A percentile compares a stretch with the other conserved stretches of the same genome.
phyloP scores from a whole-genome alignment of 306 rosid genomes.

The Pterocarpus santalinus region DNA sequence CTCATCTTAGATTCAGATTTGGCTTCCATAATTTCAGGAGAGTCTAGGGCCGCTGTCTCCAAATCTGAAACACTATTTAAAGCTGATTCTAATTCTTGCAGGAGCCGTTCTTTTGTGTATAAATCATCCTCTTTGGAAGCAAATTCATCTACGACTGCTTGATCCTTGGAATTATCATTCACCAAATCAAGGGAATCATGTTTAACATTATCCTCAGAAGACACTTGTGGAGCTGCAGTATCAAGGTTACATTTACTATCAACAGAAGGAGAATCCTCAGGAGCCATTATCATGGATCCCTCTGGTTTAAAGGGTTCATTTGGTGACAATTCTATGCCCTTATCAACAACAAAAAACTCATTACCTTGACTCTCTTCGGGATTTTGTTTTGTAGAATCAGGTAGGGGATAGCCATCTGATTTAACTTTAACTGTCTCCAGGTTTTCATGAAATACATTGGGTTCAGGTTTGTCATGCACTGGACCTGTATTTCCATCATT shows the following conservation, averaged over 20 bases:
- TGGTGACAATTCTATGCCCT: slow-evolving; percentile 64
- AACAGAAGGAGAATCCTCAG: slow-evolving; percentile 55
- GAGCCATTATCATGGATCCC: slow-evolving; percentile 48
- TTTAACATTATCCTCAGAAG: slow-evolving; percentile 52
- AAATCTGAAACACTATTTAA: slow-evolving; percentile 68
- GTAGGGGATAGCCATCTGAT: slow-evolving; percentile 40
- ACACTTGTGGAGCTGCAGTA: slow-evolving; percentile 47
- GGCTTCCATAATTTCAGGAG: slow-evolving; percentile 59
- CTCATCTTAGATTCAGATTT: slow-evolving; percentile 45
- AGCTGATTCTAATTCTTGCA: slow-evolving; percentile 83
- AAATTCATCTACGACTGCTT: slow-evolving; percentile 42
- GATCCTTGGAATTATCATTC: slow-evolving; percentile 51
- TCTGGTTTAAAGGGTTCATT: slow-evolving; percentile 54
- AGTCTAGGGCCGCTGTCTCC: slow-evolving; percentile 67
- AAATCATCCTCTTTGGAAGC: slow-evolving; percentile 50
- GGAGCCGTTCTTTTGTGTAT: slow-evolving; percentile 65
- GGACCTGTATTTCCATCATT: slow-evolving; percentile 54
- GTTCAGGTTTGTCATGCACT: slow-evolving; percentile 54
- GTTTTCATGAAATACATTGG: slow-evolving; percentile 52
- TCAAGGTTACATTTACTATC: slow-evolving; percentile 41
- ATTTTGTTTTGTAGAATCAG: slow-evolving; percentile 55
- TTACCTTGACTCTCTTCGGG: slow-evolving; percentile 57
- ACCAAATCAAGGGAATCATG: slow-evolving; percentile 46
- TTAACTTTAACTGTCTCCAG: slow-evolving; percentile 48
- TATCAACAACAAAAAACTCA: slow-evolving; percentile 70